Evolutionary conservation across 495 filamentous ascomycete genomes (phyloP).

Genomic region (Aspergillus mulundensis): DNA sequence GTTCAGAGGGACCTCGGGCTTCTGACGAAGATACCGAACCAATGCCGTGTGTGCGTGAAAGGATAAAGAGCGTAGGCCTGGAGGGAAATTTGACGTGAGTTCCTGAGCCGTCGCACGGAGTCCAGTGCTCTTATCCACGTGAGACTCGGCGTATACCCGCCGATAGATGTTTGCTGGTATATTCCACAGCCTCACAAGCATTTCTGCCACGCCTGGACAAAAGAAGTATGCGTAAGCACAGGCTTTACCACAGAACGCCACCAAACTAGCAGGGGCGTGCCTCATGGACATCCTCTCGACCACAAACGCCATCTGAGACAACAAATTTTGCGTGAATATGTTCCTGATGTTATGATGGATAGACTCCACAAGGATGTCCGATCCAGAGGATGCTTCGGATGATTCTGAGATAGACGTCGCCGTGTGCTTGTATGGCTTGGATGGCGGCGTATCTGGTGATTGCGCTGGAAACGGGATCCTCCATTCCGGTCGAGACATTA

Average conservation of each 20-base stretch:
- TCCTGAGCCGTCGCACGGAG: conserved; percentile 42
- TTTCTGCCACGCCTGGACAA: conserved; percentile 82
- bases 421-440: conserved; percentile 32
- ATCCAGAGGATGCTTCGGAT: conserved; percentile 48
- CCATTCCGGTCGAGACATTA: conserved; percentile 96
- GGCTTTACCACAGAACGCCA: conserved; percentile 90
- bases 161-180: conserved; percentile 61
- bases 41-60: conserved; percentile 65
- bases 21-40: conserved; percentile 61
- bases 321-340: conserved; percentile 80
- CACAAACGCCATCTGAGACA: conserved; percentile 82
- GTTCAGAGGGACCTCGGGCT: conserved; percentile 63
- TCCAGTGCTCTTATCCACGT: conserved; percentile 38
- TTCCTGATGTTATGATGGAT: conserved; percentile 92
- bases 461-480: conserved; percentile 58
- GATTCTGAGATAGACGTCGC: conserved; percentile 39
- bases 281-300: conserved; percentile 89
- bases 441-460: conserved; percentile 22
- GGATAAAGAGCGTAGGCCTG: conserved; percentile 61
- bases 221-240: conserved; percentile 97
- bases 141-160: conserved; percentile 65
- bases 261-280: conserved; percentile 85
- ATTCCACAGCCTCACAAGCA: conserved; percentile 80
- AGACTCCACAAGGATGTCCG: conserved; percentile 81
- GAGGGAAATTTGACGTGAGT: conserved; percentile 69